Conservation (phyloP, 2,329 filamentous ascomycete species). For the Stagonosporopsis rhizophila region DNA sequence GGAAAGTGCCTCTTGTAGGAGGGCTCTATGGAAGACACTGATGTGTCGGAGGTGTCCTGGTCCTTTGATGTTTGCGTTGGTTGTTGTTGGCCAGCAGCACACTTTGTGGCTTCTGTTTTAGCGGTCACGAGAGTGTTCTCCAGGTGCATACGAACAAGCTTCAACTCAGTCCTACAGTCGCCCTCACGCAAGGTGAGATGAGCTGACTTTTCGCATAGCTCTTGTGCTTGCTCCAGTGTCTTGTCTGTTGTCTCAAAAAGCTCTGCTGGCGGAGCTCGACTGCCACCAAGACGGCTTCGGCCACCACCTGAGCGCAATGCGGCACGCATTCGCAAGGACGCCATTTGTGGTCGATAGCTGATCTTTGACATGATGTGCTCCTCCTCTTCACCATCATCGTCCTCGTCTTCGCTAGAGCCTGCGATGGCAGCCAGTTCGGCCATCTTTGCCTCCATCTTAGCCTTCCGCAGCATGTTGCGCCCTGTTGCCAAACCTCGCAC, state of each 20-base stretch:
- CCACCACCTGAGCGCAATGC: constrained; percentile 23
- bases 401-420: constrained; percentile 37
- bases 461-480: constrained; percentile 84
- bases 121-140: constrained; percentile 68
- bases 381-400: constrained; percentile 38
- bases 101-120: constrained; percentile 48
- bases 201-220: constrained; percentile 82
- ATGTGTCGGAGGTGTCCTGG: constrained; percentile 28
- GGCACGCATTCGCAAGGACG: constrained; percentile 40
- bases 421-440: constrained; percentile 54
- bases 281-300: constrained; percentile 14
- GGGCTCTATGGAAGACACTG: constrained; percentile 24
- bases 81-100: constrained; percentile 26
- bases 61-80: constrained; percentile 18
- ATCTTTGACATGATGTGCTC: constrained; percentile 43
- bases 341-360: constrained; percentile 46
- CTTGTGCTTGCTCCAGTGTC: constrained; percentile 79
- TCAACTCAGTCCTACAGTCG: constrained; percentile 79
- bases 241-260: constrained; percentile 74
- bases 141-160: constrained; percentile 71
- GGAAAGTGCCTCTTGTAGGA: constrained; percentile 26
- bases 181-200: constrained; percentile 90
- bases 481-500: constrained; percentile 82
- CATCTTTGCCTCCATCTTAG: constrained; percentile 81
- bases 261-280: constrained; percentile 29